Conservation (phyloP, 2,329 filamentous ascomycete genomes). For the Tolypocladium endophyticum region DNA sequence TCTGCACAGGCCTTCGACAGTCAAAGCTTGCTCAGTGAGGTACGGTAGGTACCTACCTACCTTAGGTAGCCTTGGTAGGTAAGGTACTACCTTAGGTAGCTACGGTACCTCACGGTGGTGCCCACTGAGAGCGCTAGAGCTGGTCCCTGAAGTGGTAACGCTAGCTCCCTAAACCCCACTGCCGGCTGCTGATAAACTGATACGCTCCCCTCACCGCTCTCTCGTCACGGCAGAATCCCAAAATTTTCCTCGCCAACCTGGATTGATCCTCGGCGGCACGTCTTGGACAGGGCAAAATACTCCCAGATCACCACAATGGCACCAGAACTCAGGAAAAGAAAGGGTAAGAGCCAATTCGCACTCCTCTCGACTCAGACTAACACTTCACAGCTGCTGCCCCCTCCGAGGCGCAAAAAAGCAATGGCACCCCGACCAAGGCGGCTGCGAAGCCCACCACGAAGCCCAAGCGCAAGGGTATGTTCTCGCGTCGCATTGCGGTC, state of each 20-base stretch:
- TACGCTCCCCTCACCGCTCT: constrained; percentile 19
- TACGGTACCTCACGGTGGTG: too few species aligned
- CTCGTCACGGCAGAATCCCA: constrained; percentile 23
- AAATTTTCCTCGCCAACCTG: constrained; percentile 19
- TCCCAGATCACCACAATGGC: constrained; percentile 26
- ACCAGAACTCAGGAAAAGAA: constrained; percentile 31
- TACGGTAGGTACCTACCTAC: too few species aligned
- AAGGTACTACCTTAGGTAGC: too few species aligned
- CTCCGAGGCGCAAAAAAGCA: constrained; percentile 19
- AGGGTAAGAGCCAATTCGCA: constrained; percentile 12
- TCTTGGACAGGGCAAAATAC: constrained; percentile 1
- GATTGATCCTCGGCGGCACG: neutral
- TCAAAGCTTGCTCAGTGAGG: too few species aligned
- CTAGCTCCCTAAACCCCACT: neutral
- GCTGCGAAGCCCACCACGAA: constrained; percentile 12
- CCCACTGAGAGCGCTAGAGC: neutral
- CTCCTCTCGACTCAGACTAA: constrained; percentile 6
- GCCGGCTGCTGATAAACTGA: constrained; percentile 6
- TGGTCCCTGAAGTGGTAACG: neutral
- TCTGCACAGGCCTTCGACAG: neutral
- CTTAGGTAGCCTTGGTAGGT: too few species aligned
- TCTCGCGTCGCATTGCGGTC: neutral
- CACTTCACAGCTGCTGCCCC: constrained; percentile 10
- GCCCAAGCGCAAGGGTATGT: constrained; percentile 21
- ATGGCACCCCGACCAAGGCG: constrained; percentile 9